Percentiles rank a stretch among this genome's conserved stretches.
phyloP scores from a whole-genome alignment of 2,329 filamentous ascomycete species.

The Fusarium setosum region DNA sequence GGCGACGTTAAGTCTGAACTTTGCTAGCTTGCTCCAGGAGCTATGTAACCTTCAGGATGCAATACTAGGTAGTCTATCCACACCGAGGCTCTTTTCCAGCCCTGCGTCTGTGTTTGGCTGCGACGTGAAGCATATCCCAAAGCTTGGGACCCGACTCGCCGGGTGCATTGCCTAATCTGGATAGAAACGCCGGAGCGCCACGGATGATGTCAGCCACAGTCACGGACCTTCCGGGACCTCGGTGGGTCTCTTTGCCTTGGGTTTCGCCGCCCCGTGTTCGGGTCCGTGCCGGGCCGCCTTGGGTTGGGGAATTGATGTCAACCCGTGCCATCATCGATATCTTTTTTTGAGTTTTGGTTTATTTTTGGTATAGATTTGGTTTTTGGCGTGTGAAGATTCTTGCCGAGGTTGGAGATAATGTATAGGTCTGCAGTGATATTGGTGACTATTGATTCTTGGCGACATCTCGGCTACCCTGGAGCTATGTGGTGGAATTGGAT shows the following conservation, averaged over 20 bases:
- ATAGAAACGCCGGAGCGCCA: constrained; percentile 6
- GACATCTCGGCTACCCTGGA: constrained; percentile 16
- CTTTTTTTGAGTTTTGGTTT: constrained; percentile 7
- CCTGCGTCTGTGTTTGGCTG: background rate
- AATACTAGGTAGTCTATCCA: background rate
- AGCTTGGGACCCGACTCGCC: constrained; percentile 1
- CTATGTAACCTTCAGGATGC: background rate
- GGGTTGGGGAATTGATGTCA: constrained; percentile 6
- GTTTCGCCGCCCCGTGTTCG: constrained; percentile 16
- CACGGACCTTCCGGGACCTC: constrained; percentile 23
- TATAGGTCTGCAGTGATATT: background rate
- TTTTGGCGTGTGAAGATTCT: background rate
- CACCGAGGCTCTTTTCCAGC: constrained; percentile 2
- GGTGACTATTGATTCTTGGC: background rate
- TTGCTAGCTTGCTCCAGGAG: background rate
- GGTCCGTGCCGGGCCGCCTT: constrained; percentile 32
- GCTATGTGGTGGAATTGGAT: background rate
- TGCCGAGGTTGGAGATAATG: background rate
- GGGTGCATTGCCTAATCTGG: constrained; percentile 24
- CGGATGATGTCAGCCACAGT: constrained; percentile 20
- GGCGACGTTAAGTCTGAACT: background rate
- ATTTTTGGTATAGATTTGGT: constrained; percentile 27
- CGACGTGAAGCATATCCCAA: background rate
- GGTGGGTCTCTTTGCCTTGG: constrained; percentile 20
- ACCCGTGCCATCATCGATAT: constrained; percentile 5